Percentiles rank a stretch among this genome's conserved stretches.
phyloP scores from a whole-genome alignment of 345 rosid species.

The Barbarea vulgaris region DNA sequence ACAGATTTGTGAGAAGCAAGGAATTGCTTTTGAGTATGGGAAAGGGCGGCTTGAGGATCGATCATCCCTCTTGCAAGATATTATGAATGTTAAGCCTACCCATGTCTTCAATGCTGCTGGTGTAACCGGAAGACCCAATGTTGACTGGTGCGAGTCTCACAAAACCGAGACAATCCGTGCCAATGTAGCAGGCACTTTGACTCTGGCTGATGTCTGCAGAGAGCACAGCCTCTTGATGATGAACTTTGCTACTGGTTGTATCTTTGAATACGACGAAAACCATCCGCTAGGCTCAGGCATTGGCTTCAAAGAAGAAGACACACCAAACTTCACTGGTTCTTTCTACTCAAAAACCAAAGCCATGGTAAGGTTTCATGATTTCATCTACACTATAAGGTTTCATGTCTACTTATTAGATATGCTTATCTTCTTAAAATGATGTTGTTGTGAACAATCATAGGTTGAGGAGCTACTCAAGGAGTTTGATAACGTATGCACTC shows the following conservation, averaged over 20 bases:
- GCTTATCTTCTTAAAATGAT: neutral
- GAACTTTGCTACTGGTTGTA: slow-evolving; percentile 77
- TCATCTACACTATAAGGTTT: neutral
- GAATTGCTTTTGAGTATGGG: slow-evolving; percentile 64
- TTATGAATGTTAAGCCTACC: slow-evolving; percentile 58
- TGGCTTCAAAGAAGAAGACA: slow-evolving; percentile 71
- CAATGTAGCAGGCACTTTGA: slow-evolving; percentile 68
- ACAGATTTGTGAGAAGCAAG: slow-evolving; percentile 64
- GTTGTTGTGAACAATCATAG: slow-evolving; percentile 31
- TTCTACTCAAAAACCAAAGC: slow-evolving; percentile 79
- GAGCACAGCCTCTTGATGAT: slow-evolving; percentile 61
- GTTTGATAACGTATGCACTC: slow-evolving; percentile 54
- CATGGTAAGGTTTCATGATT: slow-evolving; percentile 47
- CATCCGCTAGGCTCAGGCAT: slow-evolving; percentile 62
- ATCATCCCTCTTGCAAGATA: slow-evolving; percentile 56
- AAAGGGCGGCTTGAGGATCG: slow-evolving; percentile 69
- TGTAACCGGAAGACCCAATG: slow-evolving; percentile 73
- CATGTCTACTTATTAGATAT: neutral
- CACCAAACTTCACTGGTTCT: slow-evolving; percentile 64
- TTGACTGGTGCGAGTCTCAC: slow-evolving; percentile 78
- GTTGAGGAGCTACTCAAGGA: slow-evolving; percentile 55
- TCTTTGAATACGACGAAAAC: slow-evolving; percentile 62
- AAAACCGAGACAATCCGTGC: slow-evolving; percentile 65
- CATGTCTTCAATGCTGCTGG: slow-evolving; percentile 82
- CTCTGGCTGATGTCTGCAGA: slow-evolving; percentile 72